Percentiles rank a stretch among this genome's conserved stretches.
Evolutionary conservation across 257 asterid genomes (phyloP).

Genomic region (Penstemon newberryi): DNA sequence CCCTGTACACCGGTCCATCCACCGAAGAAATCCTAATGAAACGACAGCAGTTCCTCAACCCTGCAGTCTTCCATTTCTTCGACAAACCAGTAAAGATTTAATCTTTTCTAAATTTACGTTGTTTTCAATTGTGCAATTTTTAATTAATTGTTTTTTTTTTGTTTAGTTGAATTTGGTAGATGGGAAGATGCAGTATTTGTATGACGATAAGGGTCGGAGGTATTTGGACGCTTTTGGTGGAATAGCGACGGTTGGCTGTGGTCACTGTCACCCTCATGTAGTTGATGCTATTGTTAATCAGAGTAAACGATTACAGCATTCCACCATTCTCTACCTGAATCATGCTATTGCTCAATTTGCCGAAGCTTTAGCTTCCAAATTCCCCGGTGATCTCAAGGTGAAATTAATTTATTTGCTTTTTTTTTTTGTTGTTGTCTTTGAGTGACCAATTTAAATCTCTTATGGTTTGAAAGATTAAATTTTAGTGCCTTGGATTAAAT

Average conservation of each 20-base stretch:
- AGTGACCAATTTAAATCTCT: no score
- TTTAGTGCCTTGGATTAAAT: no score
- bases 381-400: constrained; percentile 91
- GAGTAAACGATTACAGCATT: constrained; percentile 76
- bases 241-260: constrained; percentile 84
- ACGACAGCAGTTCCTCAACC: constrained; percentile 69
- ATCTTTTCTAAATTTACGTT: background rate
- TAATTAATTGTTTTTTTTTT: background rate
- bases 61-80: constrained; percentile 81
- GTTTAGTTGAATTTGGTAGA: constrained; percentile 78
- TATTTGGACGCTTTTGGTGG: constrained; percentile 93
- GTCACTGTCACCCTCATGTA: constrained; percentile 94
- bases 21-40: constrained; percentile 62
- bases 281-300: constrained; percentile 79
- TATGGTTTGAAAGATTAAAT: no score
- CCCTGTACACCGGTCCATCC: constrained; percentile 83
- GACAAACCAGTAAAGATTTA: constrained; percentile 54
- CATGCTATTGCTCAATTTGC: constrained; percentile 87
- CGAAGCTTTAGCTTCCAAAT: constrained; percentile 79
- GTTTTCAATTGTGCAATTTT: no score
- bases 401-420: background rate
- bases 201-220: constrained; percentile 74
- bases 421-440: no score
- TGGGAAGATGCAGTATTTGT: constrained; percentile 92
- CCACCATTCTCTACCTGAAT: constrained; percentile 75